phyloP scores from a whole-genome alignment of 495 filamentous ascomycete genomes.

The Aeminium ludgeri region DNA sequence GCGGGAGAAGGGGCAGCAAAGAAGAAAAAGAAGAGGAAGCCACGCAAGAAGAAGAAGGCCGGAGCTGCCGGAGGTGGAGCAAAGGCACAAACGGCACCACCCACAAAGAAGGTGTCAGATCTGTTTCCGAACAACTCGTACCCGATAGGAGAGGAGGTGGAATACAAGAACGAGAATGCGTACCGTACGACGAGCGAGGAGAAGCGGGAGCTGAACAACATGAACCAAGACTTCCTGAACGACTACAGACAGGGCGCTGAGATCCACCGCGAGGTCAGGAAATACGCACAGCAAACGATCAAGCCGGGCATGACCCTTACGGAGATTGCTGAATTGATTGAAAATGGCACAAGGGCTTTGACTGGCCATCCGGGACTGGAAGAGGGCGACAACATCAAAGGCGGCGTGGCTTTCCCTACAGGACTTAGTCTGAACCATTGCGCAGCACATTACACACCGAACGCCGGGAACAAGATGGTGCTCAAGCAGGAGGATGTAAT shows the following conservation, averaged over 20 bases:
- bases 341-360: conserved; percentile 42
- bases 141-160: conserved; percentile 35
- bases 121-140: conserved; percentile 36
- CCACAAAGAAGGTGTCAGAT: conserved; percentile 33
- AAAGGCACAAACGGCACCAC: conserved; percentile 37
- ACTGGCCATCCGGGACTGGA: conserved; percentile 40
- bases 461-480: conserved; percentile 43
- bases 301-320: conserved; percentile 40
- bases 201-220: conserved; percentile 34
- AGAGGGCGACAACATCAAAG: conserved; percentile 38
- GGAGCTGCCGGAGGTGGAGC: conserved; percentile 11
- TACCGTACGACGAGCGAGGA: conserved; percentile 44
- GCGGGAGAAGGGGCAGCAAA: conserved; percentile 22
- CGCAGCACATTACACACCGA: conserved; percentile 47
- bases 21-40: conserved; percentile 42
- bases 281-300: conserved; percentile 38
- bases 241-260: conserved; percentile 47
- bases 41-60: conserved; percentile 23
- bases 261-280: conserved; percentile 43
- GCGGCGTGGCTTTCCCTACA: conserved; percentile 47
- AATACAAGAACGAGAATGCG: conserved; percentile 35
- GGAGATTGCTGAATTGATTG: conserved; percentile 44
- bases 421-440: conserved; percentile 43
- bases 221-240: conserved; percentile 38
- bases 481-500: conserved; percentile 42